phyloP scores from a whole-genome alignment of 2,329 filamentous ascomycete species.

The Cercospora citrullina region DNA sequence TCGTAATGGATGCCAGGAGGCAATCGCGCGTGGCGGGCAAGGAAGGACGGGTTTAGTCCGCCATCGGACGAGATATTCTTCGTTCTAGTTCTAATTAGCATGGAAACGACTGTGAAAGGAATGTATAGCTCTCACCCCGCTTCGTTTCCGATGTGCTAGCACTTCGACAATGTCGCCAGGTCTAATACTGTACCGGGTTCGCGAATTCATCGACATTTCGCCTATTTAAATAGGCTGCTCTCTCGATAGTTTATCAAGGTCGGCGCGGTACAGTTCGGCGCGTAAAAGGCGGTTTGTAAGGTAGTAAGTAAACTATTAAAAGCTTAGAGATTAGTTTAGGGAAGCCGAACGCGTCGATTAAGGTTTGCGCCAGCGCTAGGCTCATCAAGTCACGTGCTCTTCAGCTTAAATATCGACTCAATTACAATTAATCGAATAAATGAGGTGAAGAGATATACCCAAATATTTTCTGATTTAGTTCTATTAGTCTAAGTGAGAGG shows the following conservation, averaged over 20 bases:
- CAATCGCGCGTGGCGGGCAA: conserved; percentile 31
- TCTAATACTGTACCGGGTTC: conserved; percentile 17
- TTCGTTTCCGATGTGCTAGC: conserved; percentile 31
- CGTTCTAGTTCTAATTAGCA: conserved; percentile 29
- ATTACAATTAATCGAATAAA: not conserved
- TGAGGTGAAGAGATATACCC: not conserved
- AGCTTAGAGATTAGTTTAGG: not conserved
- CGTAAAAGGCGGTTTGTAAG: not conserved
- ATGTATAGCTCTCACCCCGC: conserved; percentile 29
- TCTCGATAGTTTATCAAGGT: no score
- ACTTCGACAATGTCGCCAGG: conserved; percentile 31
- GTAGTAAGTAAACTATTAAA: not conserved
- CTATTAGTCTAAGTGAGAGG: not conserved
- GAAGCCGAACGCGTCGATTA: not conserved
- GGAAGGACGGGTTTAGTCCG: conserved; percentile 21
- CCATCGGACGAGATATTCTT: conserved; percentile 49
- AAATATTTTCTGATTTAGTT: not conserved
- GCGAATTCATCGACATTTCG: not conserved
- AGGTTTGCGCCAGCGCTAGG: not conserved
- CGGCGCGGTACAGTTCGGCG: not conserved
- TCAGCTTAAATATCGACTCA: not conserved
- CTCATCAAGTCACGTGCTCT: not conserved
- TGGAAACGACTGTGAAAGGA: conserved; percentile 11
- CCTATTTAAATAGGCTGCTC: not conserved
- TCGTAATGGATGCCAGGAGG: conserved; percentile 47